These are phyloP conservation scores for Penicillium digitatum DNA, from an alignment of 2,329 filamentous ascomycete species.

Conservation along the genomic window DNA sequence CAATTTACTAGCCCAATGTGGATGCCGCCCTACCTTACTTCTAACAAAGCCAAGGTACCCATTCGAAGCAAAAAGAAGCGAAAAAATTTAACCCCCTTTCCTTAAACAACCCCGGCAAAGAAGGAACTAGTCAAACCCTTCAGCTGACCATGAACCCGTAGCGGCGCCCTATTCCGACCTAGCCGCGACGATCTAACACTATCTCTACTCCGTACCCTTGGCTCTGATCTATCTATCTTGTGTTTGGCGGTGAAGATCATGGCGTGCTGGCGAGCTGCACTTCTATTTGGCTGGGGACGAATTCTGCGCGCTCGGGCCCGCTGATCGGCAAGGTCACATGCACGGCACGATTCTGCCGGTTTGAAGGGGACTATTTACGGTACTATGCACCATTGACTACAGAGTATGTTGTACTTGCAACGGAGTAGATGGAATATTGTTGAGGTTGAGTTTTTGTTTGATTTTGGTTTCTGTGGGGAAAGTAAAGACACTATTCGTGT, in stretches of 20 bases:
- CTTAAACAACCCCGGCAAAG: neutral
- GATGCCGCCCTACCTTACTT: slow-evolving; percentile 1
- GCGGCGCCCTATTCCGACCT: slow-evolving; percentile 21
- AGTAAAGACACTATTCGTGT: neutral
- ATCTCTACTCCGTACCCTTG: slow-evolving; percentile 5
- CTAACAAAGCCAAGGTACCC: neutral
- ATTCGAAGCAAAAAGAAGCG: slow-evolving; percentile 6
- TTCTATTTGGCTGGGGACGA: neutral
- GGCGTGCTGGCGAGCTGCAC: slow-evolving; percentile 2
- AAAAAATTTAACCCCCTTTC: neutral
- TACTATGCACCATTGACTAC: neutral
- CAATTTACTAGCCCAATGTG: slow-evolving; percentile 1
- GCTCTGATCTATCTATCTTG: slow-evolving; percentile 15
- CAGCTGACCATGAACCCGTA: slow-evolving; percentile 4
- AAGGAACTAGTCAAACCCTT: slow-evolving; percentile 4
- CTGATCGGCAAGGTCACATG: slow-evolving; percentile 24
- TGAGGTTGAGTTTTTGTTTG: neutral
- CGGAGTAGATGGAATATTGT: neutral
- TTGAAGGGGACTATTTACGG: neutral
- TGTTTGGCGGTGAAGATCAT: slow-evolving; percentile 20
- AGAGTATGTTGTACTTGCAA: neutral
- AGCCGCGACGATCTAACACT: slow-evolving; percentile 22
- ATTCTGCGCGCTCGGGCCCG: slow-evolving; percentile 1
- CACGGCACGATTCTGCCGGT: slow-evolving; percentile 6
- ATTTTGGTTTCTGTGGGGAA: neutral